These are phyloP conservation scores for Candida pseudofarinosa DNA, from an alignment of 805 yeast species.

Conservation along the genomic window DNA sequence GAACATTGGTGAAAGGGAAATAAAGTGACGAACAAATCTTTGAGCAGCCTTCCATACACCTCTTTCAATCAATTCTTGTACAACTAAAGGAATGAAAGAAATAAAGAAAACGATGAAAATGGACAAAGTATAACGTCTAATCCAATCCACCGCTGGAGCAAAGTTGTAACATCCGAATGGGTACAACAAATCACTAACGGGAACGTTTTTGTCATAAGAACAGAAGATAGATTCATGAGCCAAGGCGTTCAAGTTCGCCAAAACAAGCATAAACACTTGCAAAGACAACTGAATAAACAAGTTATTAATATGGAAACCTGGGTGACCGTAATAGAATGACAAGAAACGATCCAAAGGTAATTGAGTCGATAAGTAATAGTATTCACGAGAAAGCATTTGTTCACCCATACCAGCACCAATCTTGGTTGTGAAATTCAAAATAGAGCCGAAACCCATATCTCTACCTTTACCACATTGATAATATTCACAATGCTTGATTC, in stretches of 20 bases:
- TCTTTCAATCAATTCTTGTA: slow-evolving; percentile 73
- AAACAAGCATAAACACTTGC: slow-evolving; percentile 52
- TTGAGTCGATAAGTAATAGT: slow-evolving; percentile 73
- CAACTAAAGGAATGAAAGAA: slow-evolving; percentile 69
- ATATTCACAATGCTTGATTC: slow-evolving; percentile 79
- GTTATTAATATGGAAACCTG: slow-evolving; percentile 81
- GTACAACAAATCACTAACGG: slow-evolving; percentile 55
- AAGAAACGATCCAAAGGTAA: slow-evolving; percentile 73
- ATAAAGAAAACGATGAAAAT: slow-evolving; percentile 71
- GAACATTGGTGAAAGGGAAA: slow-evolving; percentile 70
- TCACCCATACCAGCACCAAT: slow-evolving; percentile 93
- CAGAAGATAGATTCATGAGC: slow-evolving; percentile 61
- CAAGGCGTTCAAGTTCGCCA: slow-evolving; percentile 60
- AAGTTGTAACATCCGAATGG: slow-evolving; percentile 73
- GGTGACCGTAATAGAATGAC: slow-evolving; percentile 80
- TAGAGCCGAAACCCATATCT: slow-evolving; percentile 80
- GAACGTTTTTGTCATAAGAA: slow-evolving; percentile 52
- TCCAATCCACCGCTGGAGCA: slow-evolving; percentile 70
- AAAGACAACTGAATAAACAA: slow-evolving; percentile 66
- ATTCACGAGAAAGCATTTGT: slow-evolving; percentile 78
- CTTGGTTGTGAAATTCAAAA: slow-evolving; percentile 75
- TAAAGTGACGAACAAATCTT: slow-evolving; percentile 61
- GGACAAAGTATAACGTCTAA: slow-evolving; percentile 67
- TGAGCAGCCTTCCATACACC: slow-evolving; percentile 68
- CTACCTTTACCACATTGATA: slow-evolving; percentile 85